Conservation (phyloP, 257 asterid species). For the Solanum habrochaites region DNA sequence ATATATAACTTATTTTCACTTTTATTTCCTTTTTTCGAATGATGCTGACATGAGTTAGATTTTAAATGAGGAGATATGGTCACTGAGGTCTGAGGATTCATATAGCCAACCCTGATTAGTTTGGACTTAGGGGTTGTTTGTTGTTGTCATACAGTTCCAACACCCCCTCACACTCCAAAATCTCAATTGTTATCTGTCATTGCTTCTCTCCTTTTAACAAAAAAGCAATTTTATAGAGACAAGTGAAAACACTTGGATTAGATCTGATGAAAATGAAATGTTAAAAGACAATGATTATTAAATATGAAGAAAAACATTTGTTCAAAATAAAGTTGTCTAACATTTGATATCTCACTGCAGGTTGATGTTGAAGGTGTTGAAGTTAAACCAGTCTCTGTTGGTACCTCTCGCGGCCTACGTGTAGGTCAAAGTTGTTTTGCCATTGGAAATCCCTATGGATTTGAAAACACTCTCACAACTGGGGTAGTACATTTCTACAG, state of each 20-base stretch:
- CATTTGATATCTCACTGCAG: conserved; percentile 13
- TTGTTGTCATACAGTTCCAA: background rate
- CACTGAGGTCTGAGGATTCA: background rate
- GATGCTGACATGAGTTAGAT: background rate
- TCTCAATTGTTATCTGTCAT: background rate
- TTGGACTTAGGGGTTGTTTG: background rate
- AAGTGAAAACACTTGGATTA: background rate
- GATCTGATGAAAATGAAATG: background rate
- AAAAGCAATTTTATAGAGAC: background rate
- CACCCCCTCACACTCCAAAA: background rate
- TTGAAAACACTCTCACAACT: conserved; percentile 73
- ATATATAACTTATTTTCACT: background rate
- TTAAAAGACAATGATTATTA: background rate
- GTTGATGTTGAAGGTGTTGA: conserved; percentile 56
- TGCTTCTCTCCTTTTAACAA: background rate
- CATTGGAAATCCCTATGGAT: conserved; percentile 87
- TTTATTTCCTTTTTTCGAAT: background rate
- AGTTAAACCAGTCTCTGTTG: conserved; percentile 53
- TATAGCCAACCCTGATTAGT: background rate
- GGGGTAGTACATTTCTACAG: conserved; percentile 37
- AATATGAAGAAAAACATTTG: background rate
- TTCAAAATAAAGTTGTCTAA: background rate
- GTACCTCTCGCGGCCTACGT: conserved; percentile 46
- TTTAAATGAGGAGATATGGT: background rate
- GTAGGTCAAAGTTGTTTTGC: conserved; percentile 92